Base-by-base conservation (phyloP, 208 protist species). In the Giardia duodenalis region DNA sequence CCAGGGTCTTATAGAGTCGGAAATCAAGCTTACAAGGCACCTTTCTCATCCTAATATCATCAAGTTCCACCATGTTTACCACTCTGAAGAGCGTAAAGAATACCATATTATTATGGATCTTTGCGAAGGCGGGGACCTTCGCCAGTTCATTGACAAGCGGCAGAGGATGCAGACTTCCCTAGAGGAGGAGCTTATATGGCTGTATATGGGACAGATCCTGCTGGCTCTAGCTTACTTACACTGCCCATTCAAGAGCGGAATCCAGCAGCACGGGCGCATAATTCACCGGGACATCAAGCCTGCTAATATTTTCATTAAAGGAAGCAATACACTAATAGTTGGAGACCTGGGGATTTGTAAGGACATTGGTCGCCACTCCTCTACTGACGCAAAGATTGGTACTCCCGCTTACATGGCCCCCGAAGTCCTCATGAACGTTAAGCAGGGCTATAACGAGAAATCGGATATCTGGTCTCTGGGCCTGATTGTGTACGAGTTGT, bases 261-360 rank as follows among this genome's bases (percentile, higher is more conserved):
- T 76, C 57, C 10, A 76, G 57, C 30, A 10, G 19, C 30, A 30
- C 57, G 57, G 57, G 86, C 4, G 42, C 4, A 89, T 91, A 30
- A 47, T 91, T 3, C 88, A 91, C n/a, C 0, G 88, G 1, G 88
- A 91, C 45, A 47, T 91, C 2, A 91, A 91, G 88, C 88, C 88
- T 4, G 1, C 2, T 4, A 91, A 91, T n/a, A 47, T 91, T n/a
- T 47, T 91, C n/a, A 47, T 91, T 30, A 4, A 4, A 89, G 4
- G 44, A 42, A 45, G 42, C 44, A 45, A 3, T 19, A 89, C 4
- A 42, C 86, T 89, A 4, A 44, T 89, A 4, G 4, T 89, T 4
- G 86, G 19, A 89, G 86, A 89, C 42, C 44, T 89, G 19, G 86
- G 44, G 39, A 44, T 89, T 4, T 89, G 19, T 42, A 89, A 44